Evolutionary conservation across 2,329 filamentous ascomycete species (phyloP).

Genomic region (Calcarisporium arbuscula): DNA sequence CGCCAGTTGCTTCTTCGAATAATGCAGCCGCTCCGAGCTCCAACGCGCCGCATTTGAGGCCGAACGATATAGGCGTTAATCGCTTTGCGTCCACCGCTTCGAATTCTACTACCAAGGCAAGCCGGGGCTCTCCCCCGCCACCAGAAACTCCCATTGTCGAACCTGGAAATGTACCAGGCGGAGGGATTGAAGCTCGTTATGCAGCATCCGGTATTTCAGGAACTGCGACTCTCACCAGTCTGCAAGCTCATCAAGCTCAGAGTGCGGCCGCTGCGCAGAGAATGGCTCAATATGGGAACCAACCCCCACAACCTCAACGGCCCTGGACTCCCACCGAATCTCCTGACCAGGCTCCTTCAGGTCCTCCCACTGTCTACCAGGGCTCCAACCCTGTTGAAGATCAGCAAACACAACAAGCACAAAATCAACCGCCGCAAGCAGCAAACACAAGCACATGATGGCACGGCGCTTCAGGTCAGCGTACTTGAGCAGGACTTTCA

Average conservation of each 20-base stretch:
- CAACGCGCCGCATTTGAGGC: slow-evolving; percentile 18
- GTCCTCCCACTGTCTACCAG: slow-evolving; percentile 87
- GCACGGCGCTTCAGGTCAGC: slow-evolving; percentile 49
- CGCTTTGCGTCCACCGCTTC: slow-evolving; percentile 77
- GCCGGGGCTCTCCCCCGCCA: slow-evolving; percentile 86
- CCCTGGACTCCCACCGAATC: slow-evolving; percentile 95
- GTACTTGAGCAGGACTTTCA: slow-evolving; percentile 83
- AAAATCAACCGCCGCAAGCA: slow-evolving; percentile 37
- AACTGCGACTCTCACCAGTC: slow-evolving; percentile 70
- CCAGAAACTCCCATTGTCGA: slow-evolving; percentile 84
- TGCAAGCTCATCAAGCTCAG: slow-evolving; percentile 54
- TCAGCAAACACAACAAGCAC: slow-evolving; percentile 35
- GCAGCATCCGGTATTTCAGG: slow-evolving; percentile 87
- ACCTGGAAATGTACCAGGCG: slow-evolving; percentile 62
- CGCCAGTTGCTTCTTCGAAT: slow-evolving; percentile 23
- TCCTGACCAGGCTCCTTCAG: slow-evolving; percentile 79
- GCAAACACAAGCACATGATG: slow-evolving; percentile 21
- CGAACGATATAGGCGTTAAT: slow-evolving; percentile 47
- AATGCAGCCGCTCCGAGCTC: slow-evolving; percentile 17
- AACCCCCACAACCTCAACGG: slow-evolving; percentile 34
- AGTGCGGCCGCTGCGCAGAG: slow-evolving; percentile 79
- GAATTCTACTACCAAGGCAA: slow-evolving; percentile 85
- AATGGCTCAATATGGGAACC: slow-evolving; percentile 65
- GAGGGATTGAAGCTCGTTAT: slow-evolving; percentile 85
- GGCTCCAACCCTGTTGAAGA: slow-evolving; percentile 65